Percentiles rank a stretch among this genome's conserved stretches.
Evolutionary conservation across 83 land plant genomes (phyloP).

Genomic region (Diphasiastrum complanatum): DNA sequence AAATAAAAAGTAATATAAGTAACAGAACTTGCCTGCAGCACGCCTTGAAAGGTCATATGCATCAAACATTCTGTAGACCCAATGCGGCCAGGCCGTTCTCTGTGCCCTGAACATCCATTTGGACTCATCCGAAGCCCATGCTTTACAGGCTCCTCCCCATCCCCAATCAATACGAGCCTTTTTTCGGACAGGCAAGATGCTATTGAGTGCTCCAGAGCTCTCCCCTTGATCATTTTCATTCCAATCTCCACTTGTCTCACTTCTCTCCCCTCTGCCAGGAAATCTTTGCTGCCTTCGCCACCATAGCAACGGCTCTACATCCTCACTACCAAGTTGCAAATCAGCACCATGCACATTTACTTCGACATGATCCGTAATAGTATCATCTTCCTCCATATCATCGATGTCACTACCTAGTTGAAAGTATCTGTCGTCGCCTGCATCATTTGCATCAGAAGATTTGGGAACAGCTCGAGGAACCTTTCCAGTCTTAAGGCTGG

Average conservation of each 20-base stretch:
- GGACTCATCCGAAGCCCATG: slow-evolving; percentile 31
- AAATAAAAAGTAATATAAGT: too few relatives aligned
- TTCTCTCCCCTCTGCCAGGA: slow-evolving; percentile 9
- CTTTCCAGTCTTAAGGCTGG: slow-evolving; percentile 30
- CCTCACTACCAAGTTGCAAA: slow-evolving; percentile 59
- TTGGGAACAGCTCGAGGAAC: slow-evolving; percentile 20
- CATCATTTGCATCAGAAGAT: slow-evolving; percentile 17
- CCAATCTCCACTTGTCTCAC: slow-evolving; percentile 1
- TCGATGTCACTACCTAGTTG: slow-evolving; percentile 19
- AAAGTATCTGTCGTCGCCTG: slow-evolving; percentile 15
- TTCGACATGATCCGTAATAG: slow-evolving; percentile 34
- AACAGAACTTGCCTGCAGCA: slow-evolving; percentile 62
- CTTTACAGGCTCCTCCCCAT: slow-evolving; percentile 39
- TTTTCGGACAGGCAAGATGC: neutral
- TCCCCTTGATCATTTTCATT: slow-evolving; percentile 8
- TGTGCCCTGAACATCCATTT: slow-evolving; percentile 42
- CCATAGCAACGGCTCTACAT: slow-evolving; percentile 24
- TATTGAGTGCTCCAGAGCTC: neutral
- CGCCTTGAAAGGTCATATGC: slow-evolving; percentile 73
- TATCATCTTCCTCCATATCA: slow-evolving; percentile 11
- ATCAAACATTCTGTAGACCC: slow-evolving; percentile 93
- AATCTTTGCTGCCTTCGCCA: slow-evolving; percentile 12
- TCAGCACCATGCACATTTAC: slow-evolving; percentile 30
- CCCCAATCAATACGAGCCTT: slow-evolving; percentile 9
- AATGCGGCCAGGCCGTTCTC: slow-evolving; percentile 71